These are phyloP conservation scores for Talaromyces wortmannii DNA, from an alignment of 495 filamentous ascomycete species.

Conservation along the genomic window DNA sequence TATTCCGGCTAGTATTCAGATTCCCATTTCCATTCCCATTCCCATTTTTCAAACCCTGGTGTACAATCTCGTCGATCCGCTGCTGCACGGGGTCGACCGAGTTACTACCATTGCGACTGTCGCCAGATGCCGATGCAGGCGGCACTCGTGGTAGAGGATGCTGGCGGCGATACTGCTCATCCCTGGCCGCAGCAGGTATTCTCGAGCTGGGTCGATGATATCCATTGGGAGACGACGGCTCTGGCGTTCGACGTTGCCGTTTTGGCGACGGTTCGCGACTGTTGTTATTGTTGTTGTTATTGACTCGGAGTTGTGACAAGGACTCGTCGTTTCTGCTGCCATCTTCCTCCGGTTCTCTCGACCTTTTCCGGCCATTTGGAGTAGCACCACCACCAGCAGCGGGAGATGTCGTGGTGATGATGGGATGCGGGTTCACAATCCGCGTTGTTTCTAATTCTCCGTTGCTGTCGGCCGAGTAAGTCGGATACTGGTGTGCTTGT, in stretches of 20 bases:
- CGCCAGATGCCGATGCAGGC: neutral
- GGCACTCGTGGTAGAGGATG: conserved; percentile 3
- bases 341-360: conserved; percentile 32
- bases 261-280: conserved; percentile 26
- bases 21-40: neutral
- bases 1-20: conserved; percentile 9
- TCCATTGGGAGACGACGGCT: neutral
- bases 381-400: conserved; percentile 11
- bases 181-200: neutral
- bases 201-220: neutral
- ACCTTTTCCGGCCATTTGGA: conserved; percentile 29
- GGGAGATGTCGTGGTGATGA: conserved; percentile 9
- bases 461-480: conserved; percentile 21
- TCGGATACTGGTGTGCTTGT: conserved; percentile 37
- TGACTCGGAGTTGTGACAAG: neutral
- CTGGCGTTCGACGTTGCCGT: conserved; percentile 19
- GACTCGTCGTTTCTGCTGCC: neutral
- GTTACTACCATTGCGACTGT: conserved; percentile 9
- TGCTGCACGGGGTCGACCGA: conserved; percentile 21
- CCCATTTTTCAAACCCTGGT: conserved; percentile 6
- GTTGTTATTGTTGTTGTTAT: neutral
- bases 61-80: conserved; percentile 27
- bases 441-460: conserved; percentile 25
- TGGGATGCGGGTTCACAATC: conserved; percentile 22
- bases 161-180: conserved; percentile 2